Evolutionary conservation across 805 yeast species (phyloP), one percentile per base, ranked within the genome.

Genomic region (Grigorovia yakushimaensis): DNA sequence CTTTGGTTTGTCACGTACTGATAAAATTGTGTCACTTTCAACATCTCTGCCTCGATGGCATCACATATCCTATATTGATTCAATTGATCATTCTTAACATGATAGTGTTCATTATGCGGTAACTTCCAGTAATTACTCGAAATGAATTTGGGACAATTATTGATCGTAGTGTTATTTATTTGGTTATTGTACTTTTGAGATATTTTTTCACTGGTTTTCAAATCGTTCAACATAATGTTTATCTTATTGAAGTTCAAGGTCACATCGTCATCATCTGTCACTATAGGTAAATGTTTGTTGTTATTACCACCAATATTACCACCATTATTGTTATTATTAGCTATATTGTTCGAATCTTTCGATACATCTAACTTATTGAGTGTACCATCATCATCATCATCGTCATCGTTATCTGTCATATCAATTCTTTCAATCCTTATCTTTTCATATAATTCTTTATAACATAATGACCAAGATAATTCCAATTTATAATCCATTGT

Each of bases 111-210:
- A 33, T 6, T 6, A 11, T 15, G 7, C 11, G 37, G 37, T 33
- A 33, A 33, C 0, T 89, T 87, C 98, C 98, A 91, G 60, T 81
- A 91, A 18, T 84, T 62, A 50, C 83, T 78, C 1, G 96, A 88
- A 10, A 91, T 66, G 18, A 88, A 71, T 2, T 82, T 72, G 0
- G 86, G 77, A 46, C 77, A 78, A 30, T 81, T 67, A 1, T 51
- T 35, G n/a, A 23, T 19, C 15, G n/a, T 6, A 11, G 23, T 23
- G n/a, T 40, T 15, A n/a, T n/a, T 9, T 9, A 17, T 8, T 13
- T 13, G 7, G 15, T 21, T 15, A 17, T 27, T 15, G 24, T 41
- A 23, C 15, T 20, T 22, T 22, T 37, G 17, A 4, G 22, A 6
- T 13, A 18, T 10, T 18, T 23, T 80, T 46, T 71, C 67, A 54